Conservation (phyloP, 495 filamentous ascomycete species). For the Neurospora sublineolata region DNA sequence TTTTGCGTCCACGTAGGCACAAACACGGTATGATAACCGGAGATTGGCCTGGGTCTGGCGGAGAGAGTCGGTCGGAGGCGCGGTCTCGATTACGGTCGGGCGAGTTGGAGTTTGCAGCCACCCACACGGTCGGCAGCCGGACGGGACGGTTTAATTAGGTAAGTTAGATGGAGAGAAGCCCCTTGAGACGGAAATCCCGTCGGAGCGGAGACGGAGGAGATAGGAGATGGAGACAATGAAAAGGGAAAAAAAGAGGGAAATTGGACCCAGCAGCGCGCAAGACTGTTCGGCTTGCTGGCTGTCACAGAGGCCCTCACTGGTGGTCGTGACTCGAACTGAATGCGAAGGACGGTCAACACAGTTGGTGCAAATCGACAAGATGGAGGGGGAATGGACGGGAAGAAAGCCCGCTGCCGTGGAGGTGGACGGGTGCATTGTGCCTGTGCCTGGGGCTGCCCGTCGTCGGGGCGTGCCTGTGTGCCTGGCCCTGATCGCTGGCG, state of each 20-base stretch:
- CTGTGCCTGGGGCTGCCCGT: not conserved
- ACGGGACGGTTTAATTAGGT: not conserved
- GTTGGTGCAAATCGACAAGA: not conserved
- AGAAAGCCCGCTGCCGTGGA: not conserved
- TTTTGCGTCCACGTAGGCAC: not conserved
- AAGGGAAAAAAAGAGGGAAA: conserved; percentile 1
- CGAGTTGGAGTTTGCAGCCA: not conserved
- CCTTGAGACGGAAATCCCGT: not conserved
- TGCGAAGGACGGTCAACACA: not conserved
- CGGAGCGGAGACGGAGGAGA: not conserved
- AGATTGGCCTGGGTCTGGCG: not conserved
- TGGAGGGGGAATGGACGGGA: not conserved
- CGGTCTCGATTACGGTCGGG: not conserved
- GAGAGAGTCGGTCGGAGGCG: not conserved
- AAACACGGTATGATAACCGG: not conserved
- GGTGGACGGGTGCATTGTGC: not conserved
- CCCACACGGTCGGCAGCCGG: not conserved
- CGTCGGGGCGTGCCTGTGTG: not conserved
- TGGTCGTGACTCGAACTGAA: not conserved
- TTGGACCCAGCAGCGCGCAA: conserved; percentile 18
- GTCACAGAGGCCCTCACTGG: not conserved
- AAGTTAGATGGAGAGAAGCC: not conserved
- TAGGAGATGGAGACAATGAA: not conserved
- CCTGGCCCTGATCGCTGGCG: not conserved
- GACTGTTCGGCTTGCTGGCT: conserved; percentile 13